phyloP scores from a whole-genome alignment of 306 rosid genomes.

The Ceratonia siliqua region DNA sequence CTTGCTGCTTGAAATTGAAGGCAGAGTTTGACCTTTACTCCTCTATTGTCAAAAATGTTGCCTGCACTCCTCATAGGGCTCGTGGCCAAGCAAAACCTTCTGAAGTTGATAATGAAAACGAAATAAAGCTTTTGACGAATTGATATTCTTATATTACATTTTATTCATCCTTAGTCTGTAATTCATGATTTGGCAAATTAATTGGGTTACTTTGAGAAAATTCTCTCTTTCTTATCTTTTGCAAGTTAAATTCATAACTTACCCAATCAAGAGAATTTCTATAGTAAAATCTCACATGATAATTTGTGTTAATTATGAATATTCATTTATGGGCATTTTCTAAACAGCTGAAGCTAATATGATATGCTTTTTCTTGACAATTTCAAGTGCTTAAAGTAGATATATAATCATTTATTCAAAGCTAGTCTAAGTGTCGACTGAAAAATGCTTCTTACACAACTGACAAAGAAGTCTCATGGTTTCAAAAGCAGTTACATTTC shows the following conservation, averaged over 20 bases:
- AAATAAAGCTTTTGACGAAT: slow-evolving; percentile 50
- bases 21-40: slow-evolving; percentile 85
- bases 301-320: no score
- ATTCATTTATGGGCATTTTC: no score
- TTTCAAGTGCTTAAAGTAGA: no score
- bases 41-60: slow-evolving; percentile 60
- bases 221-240: background rate
- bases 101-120: slow-evolving; percentile 46
- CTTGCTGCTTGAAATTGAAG: slow-evolving; percentile 77
- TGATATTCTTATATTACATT: slow-evolving; percentile 34
- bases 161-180: slow-evolving; percentile 8
- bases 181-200: slow-evolving; percentile 7
- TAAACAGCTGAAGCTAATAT: no score
- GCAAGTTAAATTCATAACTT: background rate
- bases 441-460: no score
- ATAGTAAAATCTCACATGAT: background rate
- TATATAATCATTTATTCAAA: no score
- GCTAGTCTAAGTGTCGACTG: no score
- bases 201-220: background rate
- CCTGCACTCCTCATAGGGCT: slow-evolving; percentile 49
- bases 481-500: no score
- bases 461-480: no score
- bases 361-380: no score
- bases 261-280: background rate
- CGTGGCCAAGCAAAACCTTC: slow-evolving; percentile 44